A percentile compares a stretch with the other conserved stretches of the same genome.
Evolutionary conservation across 2,329 filamentous ascomycete species (phyloP).

Genomic region (Phaeosphaeriaceae sp.): DNA sequence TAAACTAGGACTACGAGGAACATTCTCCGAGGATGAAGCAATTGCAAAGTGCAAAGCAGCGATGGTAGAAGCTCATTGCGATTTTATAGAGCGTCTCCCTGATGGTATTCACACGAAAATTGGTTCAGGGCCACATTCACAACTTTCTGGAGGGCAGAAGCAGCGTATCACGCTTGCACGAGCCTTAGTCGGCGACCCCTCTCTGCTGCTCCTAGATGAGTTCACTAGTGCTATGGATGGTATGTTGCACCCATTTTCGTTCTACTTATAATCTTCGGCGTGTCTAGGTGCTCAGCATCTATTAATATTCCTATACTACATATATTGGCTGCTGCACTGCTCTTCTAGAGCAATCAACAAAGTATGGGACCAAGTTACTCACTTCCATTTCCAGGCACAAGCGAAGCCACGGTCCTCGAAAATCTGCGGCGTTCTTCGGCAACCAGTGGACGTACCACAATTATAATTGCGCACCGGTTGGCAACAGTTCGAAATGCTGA

Average conservation of each 20-base stretch:
- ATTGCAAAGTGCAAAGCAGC: conserved; percentile 56
- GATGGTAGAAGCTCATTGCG: conserved; percentile 62
- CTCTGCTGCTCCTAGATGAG: conserved; percentile 45
- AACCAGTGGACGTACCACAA: conserved; percentile 37
- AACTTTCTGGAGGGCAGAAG: conserved; percentile 48
- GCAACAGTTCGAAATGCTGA: conserved; percentile 47
- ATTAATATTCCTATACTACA: neutral
- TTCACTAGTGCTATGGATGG: conserved; percentile 44
- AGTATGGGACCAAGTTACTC: too few relatives aligned
- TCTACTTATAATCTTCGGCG: too few relatives aligned
- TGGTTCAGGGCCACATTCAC: conserved; percentile 40
- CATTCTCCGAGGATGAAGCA: conserved; percentile 46
- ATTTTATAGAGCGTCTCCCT: conserved; percentile 45
- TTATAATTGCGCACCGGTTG: conserved; percentile 47
- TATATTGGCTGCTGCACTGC: too few relatives aligned
- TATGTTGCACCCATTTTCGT: neutral
- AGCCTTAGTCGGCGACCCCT: conserved; percentile 42
- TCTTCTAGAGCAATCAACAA: too few relatives aligned
- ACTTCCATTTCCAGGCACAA: conserved; percentile 14
- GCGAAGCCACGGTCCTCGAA: conserved; percentile 41
- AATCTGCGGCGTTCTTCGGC: conserved; percentile 40
- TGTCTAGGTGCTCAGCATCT: conserved; percentile 60
- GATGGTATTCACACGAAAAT: conserved; percentile 43
- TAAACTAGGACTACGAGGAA: conserved; percentile 35
- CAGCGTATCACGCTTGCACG: conserved; percentile 48